Base-by-base conservation (phyloP, 2,329 filamentous ascomycete species). In the Aureobasidium sp. region DNA sequence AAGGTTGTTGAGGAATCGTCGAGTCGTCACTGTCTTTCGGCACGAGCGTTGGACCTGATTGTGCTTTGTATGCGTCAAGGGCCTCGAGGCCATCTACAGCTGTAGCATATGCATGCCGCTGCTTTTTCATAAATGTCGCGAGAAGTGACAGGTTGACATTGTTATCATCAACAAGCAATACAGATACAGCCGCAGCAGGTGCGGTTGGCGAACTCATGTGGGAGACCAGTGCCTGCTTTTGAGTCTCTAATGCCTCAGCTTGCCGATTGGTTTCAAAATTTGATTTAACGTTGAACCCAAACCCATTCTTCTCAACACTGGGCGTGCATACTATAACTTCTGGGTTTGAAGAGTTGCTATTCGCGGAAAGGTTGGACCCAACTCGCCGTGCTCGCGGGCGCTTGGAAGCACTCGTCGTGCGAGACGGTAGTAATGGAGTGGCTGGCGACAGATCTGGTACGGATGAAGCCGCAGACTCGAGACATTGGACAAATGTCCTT, bases 31-130 rank as follows among this genome's bases (percentile, higher is more conserved):
- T 55, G 3, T 62, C 56, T 61, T 59, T 29, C 2, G 67, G 37
- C 6, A 35, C 14, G 7, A 21, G 48, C 3, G 21, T 25, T 0
- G 53, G 42, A 6, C 55, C 53, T 27, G 58, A 24, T 4, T 56
- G 56, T 59, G 58, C 40, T 17, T 70, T 63, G 41, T 71, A 73
- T 17, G 64, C 62, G 8, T 73, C 62, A 0, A 78, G 67, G 2
- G 76, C 76, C 56, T 77, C 69, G 1, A 71, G 66, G 2, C 76
- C 76, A 57, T 78, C 70, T 29, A 63, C 62, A 1, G 74, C 75
- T 19, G 32, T 44, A 4, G 49, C 45, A 50, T 59, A 60, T 3
- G 42, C 22, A 16, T 57, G 55, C 1, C 47, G 24, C 8, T 57
- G 53, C 34, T 60, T 62, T n/a, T 57, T 55, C 56, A 60, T 59